Evolutionary conservation across 139 green algal genomes (phyloP).

Genomic region (Micractinium sp.): DNA sequence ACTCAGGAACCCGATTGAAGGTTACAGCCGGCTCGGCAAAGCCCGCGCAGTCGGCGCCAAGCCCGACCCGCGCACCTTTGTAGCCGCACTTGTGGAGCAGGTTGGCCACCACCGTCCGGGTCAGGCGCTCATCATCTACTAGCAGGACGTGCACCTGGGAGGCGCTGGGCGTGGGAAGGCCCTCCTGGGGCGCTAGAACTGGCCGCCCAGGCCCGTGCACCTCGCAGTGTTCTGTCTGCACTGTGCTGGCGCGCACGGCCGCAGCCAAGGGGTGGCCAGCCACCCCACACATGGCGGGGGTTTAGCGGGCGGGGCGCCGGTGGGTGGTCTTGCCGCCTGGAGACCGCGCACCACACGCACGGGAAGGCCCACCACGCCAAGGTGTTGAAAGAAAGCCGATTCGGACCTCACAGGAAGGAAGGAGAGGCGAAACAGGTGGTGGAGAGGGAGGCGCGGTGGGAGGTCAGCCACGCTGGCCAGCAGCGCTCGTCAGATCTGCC

Average conservation of each 20-base stretch:
- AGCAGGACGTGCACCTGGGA: conserved; percentile 77
- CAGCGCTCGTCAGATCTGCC: too few relatives aligned
- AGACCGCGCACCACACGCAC: too few relatives aligned
- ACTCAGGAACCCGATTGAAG: too few relatives aligned
- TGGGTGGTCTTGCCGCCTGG: neutral
- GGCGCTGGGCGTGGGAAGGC: neutral
- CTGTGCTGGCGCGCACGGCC: neutral
- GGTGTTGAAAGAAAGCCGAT: too few relatives aligned
- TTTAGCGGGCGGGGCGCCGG: neutral
- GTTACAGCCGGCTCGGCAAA: too few relatives aligned
- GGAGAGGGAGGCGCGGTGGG: too few relatives aligned
- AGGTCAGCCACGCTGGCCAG: too few relatives aligned
- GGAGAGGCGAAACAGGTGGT: too few relatives aligned
- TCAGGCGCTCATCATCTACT: conserved; percentile 88
- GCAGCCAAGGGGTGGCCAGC: neutral
- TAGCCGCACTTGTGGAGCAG: conserved; percentile 85
- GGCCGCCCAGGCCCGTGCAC: neutral
- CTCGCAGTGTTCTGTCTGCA: neutral
- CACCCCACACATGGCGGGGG: neutral
- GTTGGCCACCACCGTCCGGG: conserved; percentile 75
- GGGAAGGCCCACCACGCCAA: too few relatives aligned
- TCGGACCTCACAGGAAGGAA: too few relatives aligned
- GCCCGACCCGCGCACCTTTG: conserved; percentile 59
- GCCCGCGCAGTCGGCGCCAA: too few relatives aligned
- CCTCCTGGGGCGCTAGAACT: neutral